Evolutionary conservation across 805 yeast genomes (phyloP), one percentile per base, ranked within the genome.

Genomic region (Candida sphagnicola): DNA sequence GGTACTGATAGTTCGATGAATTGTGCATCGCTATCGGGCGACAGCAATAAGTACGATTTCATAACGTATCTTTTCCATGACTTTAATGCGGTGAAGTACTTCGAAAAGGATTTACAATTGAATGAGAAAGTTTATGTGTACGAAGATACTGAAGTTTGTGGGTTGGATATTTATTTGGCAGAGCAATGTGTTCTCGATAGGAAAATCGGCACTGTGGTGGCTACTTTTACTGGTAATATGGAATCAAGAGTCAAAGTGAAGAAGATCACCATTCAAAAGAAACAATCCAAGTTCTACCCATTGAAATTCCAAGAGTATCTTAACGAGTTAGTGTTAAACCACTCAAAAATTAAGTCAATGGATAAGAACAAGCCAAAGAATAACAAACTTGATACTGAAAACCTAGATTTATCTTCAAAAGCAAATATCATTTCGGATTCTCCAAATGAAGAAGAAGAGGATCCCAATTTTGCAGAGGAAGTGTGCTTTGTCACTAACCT

Each of bases 161-260:
- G 99, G 1, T 88, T 84, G 55, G 98, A 93, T 59, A 75, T 85
- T 12, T 93, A 93, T 57, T 70, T 93, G 28, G 95, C 91, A 8
- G 98, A 93, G 57, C 97, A 91, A 59, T 93, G 99, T 99, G 82
- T 85, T 2, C 72, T 83, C 24, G 81, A 80, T 42, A 68, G 98
- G 32, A 69, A 75, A 30, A 64, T 78, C 10, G 80, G 85, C 18
- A 72, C 83, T 1, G 71, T 85, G 4, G 81, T 91, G 13, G 78
- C 93, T 1, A 78, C 91, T 0, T 93, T 76, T 58, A 91, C 98
- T 0, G 99, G 99, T 2, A 85, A 88, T 53, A 54, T 76, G 4
- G 67, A 69, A n/a, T 85, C 88, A 48, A 61, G 62, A 19, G 74
- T 88, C 0, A 59, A 67, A 14, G 95, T 82, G 2, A 56, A 65